Conservation (phyloP, 1,139 yeast species). For the Sugiyamaella grinbergsii region DNA sequence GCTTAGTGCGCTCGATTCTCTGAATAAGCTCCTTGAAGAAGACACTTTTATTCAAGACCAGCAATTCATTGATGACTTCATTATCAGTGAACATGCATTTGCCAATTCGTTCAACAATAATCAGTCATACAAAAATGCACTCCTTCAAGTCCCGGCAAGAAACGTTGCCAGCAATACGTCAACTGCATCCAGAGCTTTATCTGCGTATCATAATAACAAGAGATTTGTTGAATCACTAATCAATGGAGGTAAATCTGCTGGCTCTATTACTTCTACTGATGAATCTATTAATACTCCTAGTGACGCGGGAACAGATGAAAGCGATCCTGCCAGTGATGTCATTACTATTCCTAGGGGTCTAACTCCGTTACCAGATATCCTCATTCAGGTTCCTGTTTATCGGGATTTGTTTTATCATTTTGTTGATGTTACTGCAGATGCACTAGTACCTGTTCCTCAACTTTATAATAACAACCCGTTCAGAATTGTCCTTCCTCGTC, state of each 20-base stretch:
- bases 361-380: constrained; percentile 58
- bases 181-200: constrained; percentile 2
- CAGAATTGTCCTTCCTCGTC: constrained; percentile 61
- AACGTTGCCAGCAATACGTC: constrained; percentile 10
- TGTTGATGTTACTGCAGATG: constrained; percentile 60
- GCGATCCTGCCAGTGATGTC: constrained; percentile 8
- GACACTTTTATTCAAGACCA: constrained; percentile 23
- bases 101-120: constrained; percentile 13
- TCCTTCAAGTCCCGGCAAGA: constrained; percentile 29
- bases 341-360: constrained; percentile 53
- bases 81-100: constrained; percentile 25
- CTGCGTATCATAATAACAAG: constrained; percentile 12
- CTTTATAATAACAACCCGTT: constrained; percentile 68
- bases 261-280: constrained; percentile 17
- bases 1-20: constrained; percentile 10
- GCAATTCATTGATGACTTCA: constrained; percentile 25
- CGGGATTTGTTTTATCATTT: constrained; percentile 64
- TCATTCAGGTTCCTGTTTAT: constrained; percentile 60
- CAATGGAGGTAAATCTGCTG: constrained; percentile 13
- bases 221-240: constrained; percentile 10
- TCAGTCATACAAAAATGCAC: constrained; percentile 26
- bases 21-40: constrained; percentile 17
- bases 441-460: constrained; percentile 68
- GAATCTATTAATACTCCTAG: constrained; percentile 15
- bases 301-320: constrained; percentile 21